Evolutionary conservation across 2,329 filamentous ascomycete species (phyloP), one percentile per base, ranked within the genome.

Genomic region (Alternaria gansuensis): DNA sequence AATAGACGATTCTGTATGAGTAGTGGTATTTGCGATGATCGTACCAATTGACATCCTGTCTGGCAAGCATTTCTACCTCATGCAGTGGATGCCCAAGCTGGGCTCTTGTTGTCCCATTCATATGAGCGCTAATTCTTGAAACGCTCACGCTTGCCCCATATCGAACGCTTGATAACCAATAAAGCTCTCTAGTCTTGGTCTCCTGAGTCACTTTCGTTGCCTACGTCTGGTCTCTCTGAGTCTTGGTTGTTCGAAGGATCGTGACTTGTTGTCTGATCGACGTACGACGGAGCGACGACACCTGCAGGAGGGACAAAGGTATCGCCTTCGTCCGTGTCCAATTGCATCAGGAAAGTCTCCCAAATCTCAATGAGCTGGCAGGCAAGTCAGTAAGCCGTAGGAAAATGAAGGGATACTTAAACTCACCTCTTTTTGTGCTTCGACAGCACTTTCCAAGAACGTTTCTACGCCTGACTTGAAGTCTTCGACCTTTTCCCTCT

Each of bases 381-480:
- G 2, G 24, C 36, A 24, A 46, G 49, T 63, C 55, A 75, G 72
- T 48, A 50, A 33, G 6, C n/a, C 28, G 36, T 37, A 24, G 36
- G 8, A 2, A 8, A 8, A 14, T 5, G 21, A 29, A 36, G 9
- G n/a, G 10, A 49, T 2, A 13, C 31, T 7, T 40, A 17, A 11
- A 79, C 86, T 78, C 77, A 95, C 94, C 89, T 99, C 95, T 80
- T 99, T 99, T 81, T 99, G 95, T 54, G 94, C 95, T 80, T 99
- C 95, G 4, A 99, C 93, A 3, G 95, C 92, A 72, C 95, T 93
- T 82, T 99, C 95, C 69, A 99, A 79, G 79, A 97, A 99, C 1
- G 95, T 99, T 82, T 99, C 95, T 2, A 99, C 93, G 0, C 93
- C 94, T 63, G 91, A 95, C 83, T 99, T 99, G 79, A 99, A 99